Evolutionary conservation across 2,329 filamentous ascomycete species (phyloP).

Genomic region (Paraconiothyrium sp.): DNA sequence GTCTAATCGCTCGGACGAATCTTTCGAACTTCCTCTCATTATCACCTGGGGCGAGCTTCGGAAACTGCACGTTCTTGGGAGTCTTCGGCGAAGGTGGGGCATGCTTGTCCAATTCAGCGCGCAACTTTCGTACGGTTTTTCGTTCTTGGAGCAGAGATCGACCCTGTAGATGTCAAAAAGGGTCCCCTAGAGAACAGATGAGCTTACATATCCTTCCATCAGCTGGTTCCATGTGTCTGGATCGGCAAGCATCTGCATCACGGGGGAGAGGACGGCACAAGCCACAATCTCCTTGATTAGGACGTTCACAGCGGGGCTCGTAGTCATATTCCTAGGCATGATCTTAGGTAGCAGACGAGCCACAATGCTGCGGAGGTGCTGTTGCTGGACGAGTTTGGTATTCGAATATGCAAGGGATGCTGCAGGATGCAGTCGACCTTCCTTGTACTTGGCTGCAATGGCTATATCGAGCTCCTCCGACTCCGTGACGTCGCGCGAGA

Average conservation of each 20-base stretch:
- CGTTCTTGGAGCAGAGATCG: conserved; percentile 91
- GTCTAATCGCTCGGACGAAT: conserved; percentile 88
- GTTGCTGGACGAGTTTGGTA: conserved; percentile 84
- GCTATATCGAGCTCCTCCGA: conserved; percentile 95
- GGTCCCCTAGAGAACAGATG: conserved; percentile 17
- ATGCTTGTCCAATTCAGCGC: conserved; percentile 92
- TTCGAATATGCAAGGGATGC: conserved; percentile 85
- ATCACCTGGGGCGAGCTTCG: conserved; percentile 81
- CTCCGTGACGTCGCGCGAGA: conserved; percentile 91
- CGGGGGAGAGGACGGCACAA: conserved; percentile 86
- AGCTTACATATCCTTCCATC: conserved; percentile 79
- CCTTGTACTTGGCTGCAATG: conserved; percentile 91
- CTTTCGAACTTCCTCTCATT: conserved; percentile 93
- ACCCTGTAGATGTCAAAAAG: conserved; percentile 58
- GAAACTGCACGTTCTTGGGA: conserved; percentile 74
- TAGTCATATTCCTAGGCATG: conserved; percentile 76
- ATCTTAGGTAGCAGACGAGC: conserved; percentile 76
- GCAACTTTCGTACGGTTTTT: conserved; percentile 90
- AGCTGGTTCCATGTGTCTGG: conserved; percentile 98
- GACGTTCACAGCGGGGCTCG: conserved; percentile 81
- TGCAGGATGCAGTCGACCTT: conserved; percentile 88
- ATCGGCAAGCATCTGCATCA: conserved; percentile 82
- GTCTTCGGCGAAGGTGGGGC: conserved; percentile 79
- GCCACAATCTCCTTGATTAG: conserved; percentile 90
- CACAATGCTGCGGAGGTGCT: conserved; percentile 82